Evolutionary conservation across 768 basidiomycete species (phyloP).

Genomic region (Steccherinum ochraceum): DNA sequence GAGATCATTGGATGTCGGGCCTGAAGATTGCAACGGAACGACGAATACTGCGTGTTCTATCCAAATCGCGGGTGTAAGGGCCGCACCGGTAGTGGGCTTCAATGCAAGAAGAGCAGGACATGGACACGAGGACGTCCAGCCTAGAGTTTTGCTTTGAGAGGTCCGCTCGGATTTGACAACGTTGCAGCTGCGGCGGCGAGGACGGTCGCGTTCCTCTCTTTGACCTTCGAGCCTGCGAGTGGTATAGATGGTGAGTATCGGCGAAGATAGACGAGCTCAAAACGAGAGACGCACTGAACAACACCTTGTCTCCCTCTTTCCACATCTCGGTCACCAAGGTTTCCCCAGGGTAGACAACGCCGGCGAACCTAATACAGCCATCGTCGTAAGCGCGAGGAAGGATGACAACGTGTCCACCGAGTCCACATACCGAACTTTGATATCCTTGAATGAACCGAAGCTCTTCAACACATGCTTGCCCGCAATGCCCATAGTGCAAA

Average conservation of each 20-base stretch:
- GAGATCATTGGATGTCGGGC: neutral
- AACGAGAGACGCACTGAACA: constrained; percentile 68
- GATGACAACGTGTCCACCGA: neutral
- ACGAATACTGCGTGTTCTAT: neutral
- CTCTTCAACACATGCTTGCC: constrained; percentile 88
- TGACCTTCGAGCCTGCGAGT: constrained; percentile 86
- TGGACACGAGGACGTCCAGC: neutral
- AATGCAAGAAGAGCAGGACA: neutral
- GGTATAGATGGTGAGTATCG: neutral
- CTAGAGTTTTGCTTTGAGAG: constrained; percentile 59
- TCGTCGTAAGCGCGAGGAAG: constrained; percentile 2
- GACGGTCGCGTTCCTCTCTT: constrained; percentile 71
- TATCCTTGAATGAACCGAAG: constrained; percentile 82
- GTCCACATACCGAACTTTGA: constrained; percentile 79
- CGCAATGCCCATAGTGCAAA: constrained; percentile 90
- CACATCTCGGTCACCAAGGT: constrained; percentile 97
- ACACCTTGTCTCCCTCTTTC: constrained; percentile 88
- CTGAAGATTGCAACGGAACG: neutral
- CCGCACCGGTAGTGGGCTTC: neutral
- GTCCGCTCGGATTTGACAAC: constrained; percentile 32
- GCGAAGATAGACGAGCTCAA: neutral
- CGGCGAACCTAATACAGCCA: constrained; percentile 61
- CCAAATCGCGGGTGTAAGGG: neutral
- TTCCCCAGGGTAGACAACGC: constrained; percentile 92
- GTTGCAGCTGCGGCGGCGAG: constrained; percentile 82